Conservation (phyloP, 2,329 filamentous ascomycete species). For the Penicillium fuscoglaucum region DNA sequence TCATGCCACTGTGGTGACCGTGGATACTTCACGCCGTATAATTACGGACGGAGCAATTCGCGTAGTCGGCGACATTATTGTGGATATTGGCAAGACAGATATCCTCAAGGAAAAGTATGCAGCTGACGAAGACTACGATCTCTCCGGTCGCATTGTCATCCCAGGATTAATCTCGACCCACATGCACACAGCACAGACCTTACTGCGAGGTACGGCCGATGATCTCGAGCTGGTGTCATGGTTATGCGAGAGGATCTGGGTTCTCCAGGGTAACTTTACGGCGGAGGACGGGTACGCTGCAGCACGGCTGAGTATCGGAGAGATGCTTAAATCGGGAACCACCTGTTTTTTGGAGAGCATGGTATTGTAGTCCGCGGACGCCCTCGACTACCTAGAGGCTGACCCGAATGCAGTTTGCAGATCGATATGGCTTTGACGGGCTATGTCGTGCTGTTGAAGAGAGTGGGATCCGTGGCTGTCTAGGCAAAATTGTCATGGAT, state of each 20-base stretch:
- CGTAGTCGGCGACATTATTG: constrained; percentile 43
- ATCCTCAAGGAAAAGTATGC: constrained; percentile 34
- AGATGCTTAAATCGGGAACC: constrained; percentile 53
- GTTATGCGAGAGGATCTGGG: constrained; percentile 55
- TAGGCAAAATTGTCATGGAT: constrained; percentile 49
- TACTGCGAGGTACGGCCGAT: constrained; percentile 52
- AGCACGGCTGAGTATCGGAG: constrained; percentile 50
- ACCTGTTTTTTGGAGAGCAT: constrained; percentile 56
- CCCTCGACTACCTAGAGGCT: rapidly evolving
- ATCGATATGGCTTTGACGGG: constrained; percentile 51
- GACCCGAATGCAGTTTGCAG: constrained; percentile 38
- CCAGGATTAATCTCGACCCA: constrained; percentile 55
- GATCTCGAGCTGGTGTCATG: constrained; percentile 53
- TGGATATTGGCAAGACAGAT: constrained; percentile 46
- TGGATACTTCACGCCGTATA: constrained; percentile 49
- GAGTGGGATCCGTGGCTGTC: constrained; percentile 47
- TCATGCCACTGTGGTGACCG: constrained; percentile 54
- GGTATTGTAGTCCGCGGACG: constrained; percentile 28
- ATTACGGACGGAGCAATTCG: constrained; percentile 51
- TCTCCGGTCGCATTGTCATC: constrained; percentile 49
- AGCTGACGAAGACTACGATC: constrained; percentile 34
- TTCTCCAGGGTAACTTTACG: constrained; percentile 48
- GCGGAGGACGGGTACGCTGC: constrained; percentile 52
- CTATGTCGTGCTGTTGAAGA: constrained; percentile 47
- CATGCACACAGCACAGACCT: constrained; percentile 50